phyloP scores from a whole-genome alignment of 495 filamentous ascomycete species.

The Penicillium silybi region DNA sequence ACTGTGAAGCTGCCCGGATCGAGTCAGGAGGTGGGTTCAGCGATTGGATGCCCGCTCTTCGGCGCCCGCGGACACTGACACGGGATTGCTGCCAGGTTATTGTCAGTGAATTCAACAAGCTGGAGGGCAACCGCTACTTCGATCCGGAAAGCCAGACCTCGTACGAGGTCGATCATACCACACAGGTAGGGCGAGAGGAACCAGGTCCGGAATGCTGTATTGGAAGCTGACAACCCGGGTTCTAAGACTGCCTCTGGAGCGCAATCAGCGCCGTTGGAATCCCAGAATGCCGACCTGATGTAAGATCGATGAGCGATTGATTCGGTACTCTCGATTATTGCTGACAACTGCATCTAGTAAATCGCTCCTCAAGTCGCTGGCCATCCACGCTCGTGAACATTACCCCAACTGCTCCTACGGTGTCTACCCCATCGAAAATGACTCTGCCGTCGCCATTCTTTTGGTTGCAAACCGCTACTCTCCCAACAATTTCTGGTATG shows the following conservation, averaged over 20 bases:
- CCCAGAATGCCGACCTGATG: conserved; percentile 74
- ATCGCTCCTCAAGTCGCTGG: conserved; percentile 75
- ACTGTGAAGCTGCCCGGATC: conserved; percentile 85
- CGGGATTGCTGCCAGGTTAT: conserved; percentile 57
- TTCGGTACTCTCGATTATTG: background rate
- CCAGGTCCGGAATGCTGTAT: background rate
- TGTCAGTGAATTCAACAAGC: conserved; percentile 76
- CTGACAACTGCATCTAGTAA: conserved; percentile 25
- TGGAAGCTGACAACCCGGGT: conserved; percentile 7
- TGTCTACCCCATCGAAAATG: conserved; percentile 71
- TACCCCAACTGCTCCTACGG: conserved; percentile 77
- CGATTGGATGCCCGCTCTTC: background rate
- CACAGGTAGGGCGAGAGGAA: conserved; percentile 51
- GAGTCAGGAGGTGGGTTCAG: conserved; percentile 59
- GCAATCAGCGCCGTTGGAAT: conserved; percentile 78
- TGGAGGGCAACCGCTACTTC: conserved; percentile 79
- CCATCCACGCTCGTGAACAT: conserved; percentile 80
- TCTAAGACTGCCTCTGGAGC: conserved; percentile 74
- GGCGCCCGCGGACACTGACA: conserved; percentile 14
- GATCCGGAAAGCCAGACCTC: conserved; percentile 82
- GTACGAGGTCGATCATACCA: conserved; percentile 81
- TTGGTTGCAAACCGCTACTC: conserved; percentile 95
- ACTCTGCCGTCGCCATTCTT: conserved; percentile 71
- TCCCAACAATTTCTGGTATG: conserved; percentile 92
- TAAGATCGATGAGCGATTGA: conserved; percentile 38